Evolutionary conservation across 2,329 filamentous ascomycete genomes (phyloP).

Genomic region (Alternaria consortialis): DNA sequence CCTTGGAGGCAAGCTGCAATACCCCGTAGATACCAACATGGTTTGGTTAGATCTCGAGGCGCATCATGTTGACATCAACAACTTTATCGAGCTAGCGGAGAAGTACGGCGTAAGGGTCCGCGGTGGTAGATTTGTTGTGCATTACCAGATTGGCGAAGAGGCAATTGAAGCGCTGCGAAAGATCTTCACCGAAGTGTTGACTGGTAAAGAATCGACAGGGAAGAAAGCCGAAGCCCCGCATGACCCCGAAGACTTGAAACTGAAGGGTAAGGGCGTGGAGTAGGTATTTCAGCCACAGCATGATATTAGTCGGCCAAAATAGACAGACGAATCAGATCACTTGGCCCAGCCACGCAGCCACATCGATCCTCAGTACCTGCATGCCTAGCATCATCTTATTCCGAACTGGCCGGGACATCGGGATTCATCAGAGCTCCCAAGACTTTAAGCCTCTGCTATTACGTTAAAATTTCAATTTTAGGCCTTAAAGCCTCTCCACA

Average conservation of each 20-base stretch:
- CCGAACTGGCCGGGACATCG: conserved; percentile 20
- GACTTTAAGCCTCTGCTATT: conserved; percentile 28
- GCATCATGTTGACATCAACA: conserved; percentile 62
- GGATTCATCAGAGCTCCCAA: conserved; percentile 23
- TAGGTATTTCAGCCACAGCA: conserved; percentile 20
- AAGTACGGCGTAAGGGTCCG: conserved; percentile 66
- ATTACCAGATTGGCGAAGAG: conserved; percentile 76
- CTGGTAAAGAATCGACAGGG: conserved; percentile 27
- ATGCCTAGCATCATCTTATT: conserved; percentile 10
- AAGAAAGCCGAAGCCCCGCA: conserved; percentile 34
- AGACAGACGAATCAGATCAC: conserved; percentile 8
- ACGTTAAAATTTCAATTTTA: conserved; percentile 22
- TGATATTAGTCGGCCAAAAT: background rate
- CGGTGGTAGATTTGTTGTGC: conserved; percentile 70
- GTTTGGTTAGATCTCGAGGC: conserved; percentile 80
- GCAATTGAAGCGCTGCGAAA: conserved; percentile 60
- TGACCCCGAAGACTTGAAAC: conserved; percentile 36
- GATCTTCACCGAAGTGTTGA: conserved; percentile 36
- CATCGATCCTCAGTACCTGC: conserved; percentile 14
- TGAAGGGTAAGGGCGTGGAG: conserved; percentile 43
- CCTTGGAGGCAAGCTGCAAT: conserved; percentile 72
- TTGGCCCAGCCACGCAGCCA: conserved; percentile 12
- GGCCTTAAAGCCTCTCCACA: conserved; percentile 3
- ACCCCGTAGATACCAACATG: conserved; percentile 90
- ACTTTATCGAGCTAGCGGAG: conserved; percentile 64